Base-by-base conservation (phyloP, 106 monocot species). In the Dioscorea alata region DNA sequence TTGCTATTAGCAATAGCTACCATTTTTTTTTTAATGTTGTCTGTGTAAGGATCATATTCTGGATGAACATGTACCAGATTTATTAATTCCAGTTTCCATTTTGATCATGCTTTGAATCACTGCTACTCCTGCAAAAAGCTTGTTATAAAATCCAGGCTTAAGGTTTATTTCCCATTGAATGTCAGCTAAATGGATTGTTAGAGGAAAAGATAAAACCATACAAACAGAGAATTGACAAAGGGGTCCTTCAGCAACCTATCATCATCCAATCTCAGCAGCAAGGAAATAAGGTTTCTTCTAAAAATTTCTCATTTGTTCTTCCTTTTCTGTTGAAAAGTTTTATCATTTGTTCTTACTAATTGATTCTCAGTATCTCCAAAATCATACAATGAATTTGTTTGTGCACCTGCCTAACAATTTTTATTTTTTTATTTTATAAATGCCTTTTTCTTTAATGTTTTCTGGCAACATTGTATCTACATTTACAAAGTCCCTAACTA, bases 171-270 rank as follows among this genome's bases (percentile, higher is more conserved):
- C 10, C 42, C 42, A 42, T 42, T 1, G 4, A 42, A 42, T 42
- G 10, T 33, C 76, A 92, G 87, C 54, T 92, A 70, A 74, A 80
- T 76, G 75, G 83, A 25, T 25, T 88, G 23, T 65, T 92, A n/a
- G 68, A 78, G 33, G 85, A 88, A 62, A 92, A 92, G 76, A 8
- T 88, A 49, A 80, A 85, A 71, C 88, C 88, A 57, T 92, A 88
- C 61, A 61, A 74, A 18, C 80, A 66, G 64, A 76, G 59, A 23
- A 51, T 77, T 20, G 82, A 82, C 22, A 76, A 67, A 70, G 86
- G 61, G 60, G 75, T 65, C 51, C 88, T 92, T 63, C 83, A 82
- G 2, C 66, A 75, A 21, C 57, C 87, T 59, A 75, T 88, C 19
- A 53, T 88, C 61, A 78, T 76, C 35, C 75, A 70, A 59, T 80